A percentile compares a stretch with the other conserved stretches of the same genome.
Evolutionary conservation across 306 rosid genomes (phyloP).

Genomic region (Abrus pulchellus): DNA sequence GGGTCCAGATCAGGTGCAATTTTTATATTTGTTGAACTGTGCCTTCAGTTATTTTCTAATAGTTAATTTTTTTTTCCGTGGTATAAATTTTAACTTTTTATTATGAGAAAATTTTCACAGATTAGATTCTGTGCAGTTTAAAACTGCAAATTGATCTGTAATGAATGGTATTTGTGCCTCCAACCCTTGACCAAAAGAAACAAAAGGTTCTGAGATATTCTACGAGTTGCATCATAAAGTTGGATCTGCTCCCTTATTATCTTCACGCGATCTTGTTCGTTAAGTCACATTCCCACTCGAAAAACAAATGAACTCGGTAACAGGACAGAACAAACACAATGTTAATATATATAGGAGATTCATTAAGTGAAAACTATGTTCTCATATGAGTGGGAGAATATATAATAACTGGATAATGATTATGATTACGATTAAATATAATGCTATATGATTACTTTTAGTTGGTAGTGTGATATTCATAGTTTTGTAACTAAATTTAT

Average conservation of each 20-base stretch:
- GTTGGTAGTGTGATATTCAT: no score
- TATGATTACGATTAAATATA: no score
- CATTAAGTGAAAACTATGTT: neutral
- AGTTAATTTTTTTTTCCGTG: neutral
- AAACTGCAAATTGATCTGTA: neutral
- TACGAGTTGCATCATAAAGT: constrained; percentile 26
- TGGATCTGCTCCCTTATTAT: constrained; percentile 15
- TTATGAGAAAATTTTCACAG: neutral
- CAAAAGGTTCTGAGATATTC: neutral
- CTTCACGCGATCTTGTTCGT: constrained; percentile 12
- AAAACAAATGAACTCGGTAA: neutral
- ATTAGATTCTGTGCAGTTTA: neutral
- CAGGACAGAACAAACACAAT: neutral
- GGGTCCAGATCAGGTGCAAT: neutral
- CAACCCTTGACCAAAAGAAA: neutral
- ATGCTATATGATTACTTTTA: no score
- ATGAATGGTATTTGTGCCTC: neutral
- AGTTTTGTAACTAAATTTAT: no score
- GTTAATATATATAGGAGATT: neutral
- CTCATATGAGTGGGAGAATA: no score
- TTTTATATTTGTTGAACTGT: neutral
- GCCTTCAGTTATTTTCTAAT: no score
- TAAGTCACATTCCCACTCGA: neutral
- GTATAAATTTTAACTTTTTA: neutral
- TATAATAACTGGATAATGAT: no score